Evolutionary conservation across 768 basidiomycete species (phyloP).

Genomic region (Leccinum boreale): DNA sequence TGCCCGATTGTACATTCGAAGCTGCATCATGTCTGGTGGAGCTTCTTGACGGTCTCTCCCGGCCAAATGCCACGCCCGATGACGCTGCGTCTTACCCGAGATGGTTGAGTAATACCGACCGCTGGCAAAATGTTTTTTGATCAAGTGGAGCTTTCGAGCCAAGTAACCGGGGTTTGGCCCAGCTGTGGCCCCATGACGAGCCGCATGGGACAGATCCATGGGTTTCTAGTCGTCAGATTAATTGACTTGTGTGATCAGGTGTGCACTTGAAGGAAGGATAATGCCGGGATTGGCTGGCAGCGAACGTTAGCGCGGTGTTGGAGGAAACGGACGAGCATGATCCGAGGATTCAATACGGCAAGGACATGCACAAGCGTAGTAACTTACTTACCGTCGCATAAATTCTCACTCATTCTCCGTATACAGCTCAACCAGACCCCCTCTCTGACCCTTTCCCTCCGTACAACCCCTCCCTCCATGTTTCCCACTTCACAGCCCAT

Average conservation of each 20-base stretch:
- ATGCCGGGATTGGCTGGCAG: neutral
- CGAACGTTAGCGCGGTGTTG: neutral
- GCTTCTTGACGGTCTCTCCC: neutral
- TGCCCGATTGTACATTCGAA: neutral
- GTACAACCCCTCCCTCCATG: conserved; percentile 12
- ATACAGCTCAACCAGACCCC: conserved; percentile 8
- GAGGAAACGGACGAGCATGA: conserved; percentile 20
- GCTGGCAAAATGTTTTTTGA: neutral
- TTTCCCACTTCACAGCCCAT: conserved; percentile 10
- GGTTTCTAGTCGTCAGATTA: neutral
- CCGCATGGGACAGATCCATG: conserved; percentile 5
- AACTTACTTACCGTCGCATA: conserved; percentile 19
- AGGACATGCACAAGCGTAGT: conserved; percentile 7
- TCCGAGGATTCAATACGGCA: conserved; percentile 16
- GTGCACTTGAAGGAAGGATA: neutral
- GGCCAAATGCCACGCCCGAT: neutral
- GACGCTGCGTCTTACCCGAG: neutral
- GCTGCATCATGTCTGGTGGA: neutral
- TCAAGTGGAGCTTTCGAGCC: conserved; percentile 14
- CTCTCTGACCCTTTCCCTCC: conserved; percentile 7
- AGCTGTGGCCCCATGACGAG: neutral
- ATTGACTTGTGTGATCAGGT: neutral
- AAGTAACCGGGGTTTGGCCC: neutral
- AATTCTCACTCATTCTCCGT: conserved; percentile 15
- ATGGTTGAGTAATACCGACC: neutral